phyloP scores from a whole-genome alignment of 1,284 basidiomycete species.

The Rugiboletus extremiorientalis region DNA sequence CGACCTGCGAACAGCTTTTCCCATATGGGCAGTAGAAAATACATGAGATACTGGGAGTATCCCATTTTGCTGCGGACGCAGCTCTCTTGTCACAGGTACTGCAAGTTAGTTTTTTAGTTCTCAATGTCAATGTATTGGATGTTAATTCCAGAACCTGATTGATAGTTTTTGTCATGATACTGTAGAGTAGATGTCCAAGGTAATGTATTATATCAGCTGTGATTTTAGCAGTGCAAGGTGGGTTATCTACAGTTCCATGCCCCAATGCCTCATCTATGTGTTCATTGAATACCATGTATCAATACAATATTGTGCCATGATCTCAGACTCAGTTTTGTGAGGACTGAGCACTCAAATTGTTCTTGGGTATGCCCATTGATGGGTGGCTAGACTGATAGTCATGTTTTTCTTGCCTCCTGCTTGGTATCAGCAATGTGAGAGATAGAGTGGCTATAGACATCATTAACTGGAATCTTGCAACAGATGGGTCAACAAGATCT shows the following conservation, averaged over 20 bases:
- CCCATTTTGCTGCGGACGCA: not conserved
- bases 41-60: not conserved
- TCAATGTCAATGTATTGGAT: not conserved
- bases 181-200: not conserved
- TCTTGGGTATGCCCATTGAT: not conserved
- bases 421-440: too few relatives aligned
- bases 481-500: too few relatives aligned
- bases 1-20: constrained; percentile 21
- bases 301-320: too few relatives aligned
- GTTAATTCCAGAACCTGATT: not conserved
- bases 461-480: too few relatives aligned
- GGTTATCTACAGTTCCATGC: not conserved
- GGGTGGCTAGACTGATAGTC: too few relatives aligned
- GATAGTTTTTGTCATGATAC: not conserved
- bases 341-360: not conserved
- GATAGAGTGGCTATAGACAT: too few relatives aligned
- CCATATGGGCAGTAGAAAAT: constrained; percentile 16
- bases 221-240: not conserved
- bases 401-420: too few relatives aligned
- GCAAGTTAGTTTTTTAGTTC: not conserved
- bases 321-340: not conserved
- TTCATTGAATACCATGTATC: not conserved
- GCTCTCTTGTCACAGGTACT: not conserved
- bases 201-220: not conserved
- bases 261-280: not conserved